Evolutionary conservation across 306 rosid species (phyloP).

Genomic region (Inga leiocalycina): DNA sequence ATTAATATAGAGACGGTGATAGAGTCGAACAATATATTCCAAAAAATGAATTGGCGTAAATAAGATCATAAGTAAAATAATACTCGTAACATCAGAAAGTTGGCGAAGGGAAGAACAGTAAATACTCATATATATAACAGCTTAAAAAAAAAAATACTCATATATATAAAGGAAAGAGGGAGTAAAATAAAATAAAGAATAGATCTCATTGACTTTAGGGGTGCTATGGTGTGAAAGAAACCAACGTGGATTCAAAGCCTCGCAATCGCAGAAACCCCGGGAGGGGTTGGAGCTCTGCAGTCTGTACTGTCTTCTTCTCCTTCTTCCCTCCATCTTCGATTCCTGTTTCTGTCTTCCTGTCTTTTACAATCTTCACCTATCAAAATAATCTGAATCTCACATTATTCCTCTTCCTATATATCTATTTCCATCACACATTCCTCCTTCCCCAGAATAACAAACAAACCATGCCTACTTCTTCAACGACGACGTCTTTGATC

Average conservation of each 20-base stretch:
- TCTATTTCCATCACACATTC: background rate
- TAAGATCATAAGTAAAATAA: background rate
- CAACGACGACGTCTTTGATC: background rate
- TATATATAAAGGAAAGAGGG: background rate
- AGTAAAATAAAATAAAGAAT: background rate
- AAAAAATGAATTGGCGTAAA: background rate
- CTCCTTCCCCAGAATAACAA: background rate
- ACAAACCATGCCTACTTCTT: conserved; percentile 21
- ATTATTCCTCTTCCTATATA: background rate
- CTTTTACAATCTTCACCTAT: background rate
- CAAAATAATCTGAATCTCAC: background rate
- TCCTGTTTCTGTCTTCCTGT: conserved; percentile 6
- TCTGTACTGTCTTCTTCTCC: background rate
- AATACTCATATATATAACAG: background rate
- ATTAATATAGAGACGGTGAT: background rate
- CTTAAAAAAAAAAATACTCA: no score
- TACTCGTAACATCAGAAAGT: background rate
- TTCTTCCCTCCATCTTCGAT: background rate
- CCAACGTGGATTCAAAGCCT: conserved; percentile 44
- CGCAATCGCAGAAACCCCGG: conserved; percentile 21
- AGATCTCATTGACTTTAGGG: conserved; percentile 31
- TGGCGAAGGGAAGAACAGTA: background rate
- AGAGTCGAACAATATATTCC: background rate
- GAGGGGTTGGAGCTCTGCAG: background rate
- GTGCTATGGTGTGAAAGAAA: background rate